phyloP scores from a whole-genome alignment of 2,329 filamentous ascomycete genomes.

The Paraphoma sp. region DNA sequence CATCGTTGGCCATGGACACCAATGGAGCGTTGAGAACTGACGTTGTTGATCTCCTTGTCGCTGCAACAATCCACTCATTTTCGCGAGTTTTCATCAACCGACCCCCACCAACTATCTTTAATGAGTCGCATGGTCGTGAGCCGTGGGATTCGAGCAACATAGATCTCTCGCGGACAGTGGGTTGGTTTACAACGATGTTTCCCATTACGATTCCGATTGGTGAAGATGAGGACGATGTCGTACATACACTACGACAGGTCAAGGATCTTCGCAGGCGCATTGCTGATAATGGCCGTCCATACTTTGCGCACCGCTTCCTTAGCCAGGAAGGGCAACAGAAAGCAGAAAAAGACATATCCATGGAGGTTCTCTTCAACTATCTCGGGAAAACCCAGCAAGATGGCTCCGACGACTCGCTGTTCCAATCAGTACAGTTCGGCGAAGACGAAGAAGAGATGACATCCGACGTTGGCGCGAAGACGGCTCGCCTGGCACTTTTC shows the following conservation, averaged over 20 bases:
- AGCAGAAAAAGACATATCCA: conserved; percentile 54
- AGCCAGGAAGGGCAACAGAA: conserved; percentile 32
- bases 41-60: conserved; percentile 61
- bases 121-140: conserved; percentile 47
- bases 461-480: conserved; percentile 35
- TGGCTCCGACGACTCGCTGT: conserved; percentile 55
- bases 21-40: conserved; percentile 60
- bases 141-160: conserved; percentile 53
- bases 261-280: conserved; percentile 61
- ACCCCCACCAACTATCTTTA: conserved; percentile 57
- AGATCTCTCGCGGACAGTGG: conserved; percentile 64
- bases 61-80: conserved; percentile 64
- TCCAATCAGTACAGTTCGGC: conserved; percentile 41
- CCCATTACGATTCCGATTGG: conserved; percentile 56
- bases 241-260: conserved; percentile 59
- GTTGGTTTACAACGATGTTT: conserved; percentile 66
- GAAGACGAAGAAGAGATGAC: conserved; percentile 35
- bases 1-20: conserved; percentile 28
- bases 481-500: conserved; percentile 37
- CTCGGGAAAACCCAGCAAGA: conserved; percentile 59
- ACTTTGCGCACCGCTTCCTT: conserved; percentile 53
- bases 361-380: conserved; percentile 67
- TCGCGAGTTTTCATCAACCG: conserved; percentile 62
- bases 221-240: conserved; percentile 56
- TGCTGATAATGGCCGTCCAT: conserved; percentile 54